phyloP scores from a whole-genome alignment of 331 rosid genomes.

The Spiraea crenata region DNA sequence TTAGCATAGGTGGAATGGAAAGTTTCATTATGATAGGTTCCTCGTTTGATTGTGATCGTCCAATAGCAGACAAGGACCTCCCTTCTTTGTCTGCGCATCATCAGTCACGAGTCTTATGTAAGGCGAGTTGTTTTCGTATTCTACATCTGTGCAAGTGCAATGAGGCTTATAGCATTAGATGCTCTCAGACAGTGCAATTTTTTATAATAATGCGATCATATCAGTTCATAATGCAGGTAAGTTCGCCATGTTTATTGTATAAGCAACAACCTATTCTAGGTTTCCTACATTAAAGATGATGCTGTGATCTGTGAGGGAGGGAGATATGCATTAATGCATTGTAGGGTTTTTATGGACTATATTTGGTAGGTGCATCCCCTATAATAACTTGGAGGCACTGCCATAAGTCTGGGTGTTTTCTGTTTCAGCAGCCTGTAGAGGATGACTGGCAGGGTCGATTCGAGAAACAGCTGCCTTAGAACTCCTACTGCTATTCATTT shows the following conservation, averaged over 20 bases:
- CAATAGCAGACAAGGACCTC: slow-evolving; percentile 3
- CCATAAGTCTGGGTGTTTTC: neutral
- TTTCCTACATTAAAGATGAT: neutral
- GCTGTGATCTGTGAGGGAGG: neutral
- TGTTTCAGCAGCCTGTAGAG: neutral
- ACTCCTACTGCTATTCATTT: neutral
- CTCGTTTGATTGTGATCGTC: neutral
- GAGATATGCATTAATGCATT: neutral
- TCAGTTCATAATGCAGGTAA: neutral
- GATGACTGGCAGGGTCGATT: neutral
- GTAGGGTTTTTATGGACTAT: neutral
- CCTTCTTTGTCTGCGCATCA: slow-evolving; percentile 1
- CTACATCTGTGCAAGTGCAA: neutral
- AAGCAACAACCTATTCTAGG: neutral
- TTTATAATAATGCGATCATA: neutral
- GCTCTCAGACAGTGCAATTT: neutral
- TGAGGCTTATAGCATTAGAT: neutral
- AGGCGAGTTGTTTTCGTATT: neutral
- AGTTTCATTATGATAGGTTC: neutral
- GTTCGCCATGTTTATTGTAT: neutral
- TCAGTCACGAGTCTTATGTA: neutral
- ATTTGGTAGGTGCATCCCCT: neutral
- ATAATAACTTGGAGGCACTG: slow-evolving; percentile 8
- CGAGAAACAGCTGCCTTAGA: neutral
- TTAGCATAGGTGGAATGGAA: neutral